Conservation (phyloP, 768 basidiomycete genomes). For the Mycena capillaripes region DNA sequence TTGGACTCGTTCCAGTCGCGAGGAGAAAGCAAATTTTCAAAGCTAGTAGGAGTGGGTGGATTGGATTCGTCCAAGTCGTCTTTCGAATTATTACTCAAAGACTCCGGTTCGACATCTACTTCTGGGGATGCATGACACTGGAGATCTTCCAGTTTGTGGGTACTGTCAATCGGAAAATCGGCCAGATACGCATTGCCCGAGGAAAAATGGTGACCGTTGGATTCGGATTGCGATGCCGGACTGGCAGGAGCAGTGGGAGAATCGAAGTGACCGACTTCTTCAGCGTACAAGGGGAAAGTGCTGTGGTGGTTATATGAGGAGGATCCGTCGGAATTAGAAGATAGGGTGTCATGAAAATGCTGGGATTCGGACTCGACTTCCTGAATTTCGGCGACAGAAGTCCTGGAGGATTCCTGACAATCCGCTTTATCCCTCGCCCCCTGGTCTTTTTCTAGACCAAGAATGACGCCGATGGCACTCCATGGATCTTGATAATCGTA, state of each 20-base stretch:
- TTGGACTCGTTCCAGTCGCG: not conserved
- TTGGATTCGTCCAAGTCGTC: not conserved
- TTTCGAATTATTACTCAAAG: not conserved
- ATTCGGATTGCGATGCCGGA: not conserved
- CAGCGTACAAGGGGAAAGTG: not conserved
- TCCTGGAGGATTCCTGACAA: no score
- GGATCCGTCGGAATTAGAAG: not conserved
- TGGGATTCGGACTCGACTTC: not conserved
- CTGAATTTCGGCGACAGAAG: not conserved
- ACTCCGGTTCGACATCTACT: not conserved
- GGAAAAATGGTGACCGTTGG: not conserved
- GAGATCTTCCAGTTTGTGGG: not conserved
- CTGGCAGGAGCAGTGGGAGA: not conserved
- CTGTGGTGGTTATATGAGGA: not conserved
- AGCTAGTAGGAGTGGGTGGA: not conserved
- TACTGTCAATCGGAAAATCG: not conserved
- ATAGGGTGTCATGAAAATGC: not conserved
- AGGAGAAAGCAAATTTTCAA: not conserved
- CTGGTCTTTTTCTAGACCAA: slow-evolving; percentile 45
- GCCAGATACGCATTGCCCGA: not conserved
- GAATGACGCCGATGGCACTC: slow-evolving; percentile 57
- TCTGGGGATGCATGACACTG: not conserved
- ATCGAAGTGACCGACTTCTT: not conserved
- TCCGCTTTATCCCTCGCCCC: no score
- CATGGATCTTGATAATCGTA: slow-evolving; percentile 62